Base-by-base conservation (phyloP, 2,329 filamentous ascomycete genomes). In the Hypomyces perniciosus region DNA sequence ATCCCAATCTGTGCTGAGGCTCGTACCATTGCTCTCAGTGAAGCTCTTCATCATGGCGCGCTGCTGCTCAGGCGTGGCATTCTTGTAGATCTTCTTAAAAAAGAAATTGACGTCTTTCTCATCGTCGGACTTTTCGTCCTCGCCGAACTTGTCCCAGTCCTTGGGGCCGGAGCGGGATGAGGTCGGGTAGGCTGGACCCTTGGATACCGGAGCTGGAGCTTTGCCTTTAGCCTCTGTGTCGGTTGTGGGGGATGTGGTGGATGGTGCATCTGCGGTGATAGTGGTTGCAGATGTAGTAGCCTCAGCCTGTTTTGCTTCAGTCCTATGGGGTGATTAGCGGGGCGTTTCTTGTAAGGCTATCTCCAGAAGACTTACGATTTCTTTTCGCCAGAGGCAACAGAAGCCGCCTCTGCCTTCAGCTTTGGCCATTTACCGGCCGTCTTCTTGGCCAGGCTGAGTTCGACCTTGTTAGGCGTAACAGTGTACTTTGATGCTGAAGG, bases 21-120 rank as follows among this genome's bases (percentile, higher is more conserved):
- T 81, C 0, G 93, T 99, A 4, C 93, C 93, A 59, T 95, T 93
- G 68, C 91, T 96, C 75, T 99, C 92, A 10, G 83, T 78, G 63
- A 89, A 97, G 64, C 89, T 95, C 80, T 99, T 99, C 83, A 95
- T 89, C 93, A 99, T 99, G 7, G 93, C 93, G 2, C 90, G 83
- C 64, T 84, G 83, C 52, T 89, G 88, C 60, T 99, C 92, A 0
- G 85, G 81, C 44, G 86, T 83, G 0, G 89, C 84, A 34, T 74
- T 76, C 56, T 86, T 83, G 71, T 92, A 97, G 1, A 99, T 75
- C 62, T 86, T 84, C 76, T 95, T 93, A 76, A 99, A 99, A 72
- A 96, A 97, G 8, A 68, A 65, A 60, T 95, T 86, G 7, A 90
- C 83, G 29, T 86, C 81, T 54, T 79, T 76, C 0, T 79, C 76